Conservation (phyloP, 148 eudicot species). For the Rhododendron simsii region DNA sequence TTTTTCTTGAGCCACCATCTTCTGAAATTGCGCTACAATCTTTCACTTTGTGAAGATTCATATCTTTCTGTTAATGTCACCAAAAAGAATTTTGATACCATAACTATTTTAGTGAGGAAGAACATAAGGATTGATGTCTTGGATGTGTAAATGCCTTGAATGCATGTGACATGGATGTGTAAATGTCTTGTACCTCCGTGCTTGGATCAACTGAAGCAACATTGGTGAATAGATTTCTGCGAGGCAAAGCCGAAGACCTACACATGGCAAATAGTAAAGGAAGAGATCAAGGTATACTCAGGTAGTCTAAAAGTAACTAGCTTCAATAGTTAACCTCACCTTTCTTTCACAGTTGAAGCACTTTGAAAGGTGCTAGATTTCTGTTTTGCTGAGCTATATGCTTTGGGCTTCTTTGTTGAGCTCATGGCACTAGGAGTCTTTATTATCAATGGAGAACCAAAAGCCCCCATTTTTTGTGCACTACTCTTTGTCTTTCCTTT, state of each 20-base stretch:
- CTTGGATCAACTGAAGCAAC: slow-evolving; percentile 25
- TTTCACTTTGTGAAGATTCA: background rate
- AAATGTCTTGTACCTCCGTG: slow-evolving; percentile 22
- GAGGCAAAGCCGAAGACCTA: slow-evolving; percentile 31
- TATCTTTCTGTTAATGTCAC: slow-evolving; percentile 11
- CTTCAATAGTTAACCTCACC: slow-evolving; percentile 21
- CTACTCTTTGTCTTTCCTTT: slow-evolving; percentile 77
- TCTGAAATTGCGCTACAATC: slow-evolving; percentile 3
- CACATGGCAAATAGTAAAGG: background rate
- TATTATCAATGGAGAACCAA: slow-evolving; percentile 42
- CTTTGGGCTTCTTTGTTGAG: slow-evolving; percentile 36
- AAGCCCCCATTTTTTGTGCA: slow-evolving; percentile 31
- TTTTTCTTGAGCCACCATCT: slow-evolving; percentile 9
- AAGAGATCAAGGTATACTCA: background rate
- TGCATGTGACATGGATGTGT: background rate
- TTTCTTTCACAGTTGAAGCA: slow-evolving; percentile 26
- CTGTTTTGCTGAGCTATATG: slow-evolving; percentile 31
- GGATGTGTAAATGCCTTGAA: background rate
- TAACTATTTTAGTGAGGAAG: background rate
- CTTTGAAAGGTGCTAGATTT: slow-evolving; percentile 27
- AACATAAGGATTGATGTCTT: background rate
- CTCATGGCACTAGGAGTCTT: slow-evolving; percentile 49
- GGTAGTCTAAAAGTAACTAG: background rate
- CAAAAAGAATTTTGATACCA: background rate
- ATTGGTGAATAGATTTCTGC: slow-evolving; percentile 40